Evolutionary conservation across 352 stramenopile species (phyloP).

Genomic region (Globisporangium parvum): DNA sequence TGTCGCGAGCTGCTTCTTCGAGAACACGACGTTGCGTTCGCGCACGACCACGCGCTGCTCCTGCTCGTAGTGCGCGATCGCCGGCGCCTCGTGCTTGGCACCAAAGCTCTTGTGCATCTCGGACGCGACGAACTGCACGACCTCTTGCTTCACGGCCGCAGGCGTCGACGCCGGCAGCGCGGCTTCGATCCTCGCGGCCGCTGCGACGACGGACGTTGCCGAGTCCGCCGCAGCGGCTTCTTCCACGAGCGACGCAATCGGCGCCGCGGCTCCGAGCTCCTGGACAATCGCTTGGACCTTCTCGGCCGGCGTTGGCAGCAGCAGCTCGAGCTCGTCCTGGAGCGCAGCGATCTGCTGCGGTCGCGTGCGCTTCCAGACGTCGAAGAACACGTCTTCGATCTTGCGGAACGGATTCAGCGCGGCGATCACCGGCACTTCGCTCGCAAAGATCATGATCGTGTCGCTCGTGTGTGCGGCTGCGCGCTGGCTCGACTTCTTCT

Average conservation of each 20-base stretch:
- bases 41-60: slow-evolving; percentile 47
- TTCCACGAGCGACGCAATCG: slow-evolving; percentile 50
- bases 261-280: slow-evolving; percentile 39
- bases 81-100: slow-evolving; percentile 47
- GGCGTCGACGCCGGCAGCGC: slow-evolving; percentile 46
- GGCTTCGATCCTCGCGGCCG: slow-evolving; percentile 38
- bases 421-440: slow-evolving; percentile 79
- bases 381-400: slow-evolving; percentile 80
- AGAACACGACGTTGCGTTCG: slow-evolving; percentile 72
- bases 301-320: slow-evolving; percentile 38
- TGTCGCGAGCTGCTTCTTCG: slow-evolving; percentile 55
- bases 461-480: neutral
- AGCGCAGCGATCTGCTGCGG: slow-evolving; percentile 48
- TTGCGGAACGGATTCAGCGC: slow-evolving; percentile 78
- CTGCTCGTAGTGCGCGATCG: slow-evolving; percentile 65
- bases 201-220: slow-evolving; percentile 29
- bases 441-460: slow-evolving; percentile 79
- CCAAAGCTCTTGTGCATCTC: slow-evolving; percentile 82
- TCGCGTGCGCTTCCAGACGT: slow-evolving; percentile 75
- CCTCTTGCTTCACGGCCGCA: slow-evolving; percentile 41
- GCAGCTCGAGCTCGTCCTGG: slow-evolving; percentile 37
- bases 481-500: neutral
- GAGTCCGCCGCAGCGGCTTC: slow-evolving; percentile 46
- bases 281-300: slow-evolving; percentile 54
- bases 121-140: slow-evolving; percentile 69